phyloP scores from a whole-genome alignment of 768 basidiomycete species.

The Rhizopogon vulgaris region DNA sequence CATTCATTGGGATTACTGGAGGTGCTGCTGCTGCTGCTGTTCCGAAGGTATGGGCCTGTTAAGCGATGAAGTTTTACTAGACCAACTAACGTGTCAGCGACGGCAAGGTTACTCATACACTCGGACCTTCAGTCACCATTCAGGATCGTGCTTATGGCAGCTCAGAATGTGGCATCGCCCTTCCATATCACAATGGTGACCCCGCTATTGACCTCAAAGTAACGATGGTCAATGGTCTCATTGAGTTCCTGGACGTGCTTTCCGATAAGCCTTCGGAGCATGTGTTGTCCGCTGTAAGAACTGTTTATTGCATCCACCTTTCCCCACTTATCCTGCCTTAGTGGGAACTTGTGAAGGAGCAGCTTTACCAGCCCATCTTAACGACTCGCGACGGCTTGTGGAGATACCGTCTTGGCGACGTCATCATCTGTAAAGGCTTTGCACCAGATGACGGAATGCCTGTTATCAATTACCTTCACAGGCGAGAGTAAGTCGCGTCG shows the following conservation, averaged over 20 bases:
- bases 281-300: not conserved
- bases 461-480: slow-evolving; percentile 2
- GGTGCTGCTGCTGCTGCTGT: slow-evolving; percentile 1
- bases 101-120: not conserved
- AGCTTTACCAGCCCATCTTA: slow-evolving; percentile 3
- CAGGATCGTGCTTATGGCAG: not conserved
- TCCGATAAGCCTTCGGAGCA: not conserved
- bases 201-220: not conserved
- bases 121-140: slow-evolving; percentile 3
- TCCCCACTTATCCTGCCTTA: not conserved
- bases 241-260: slow-evolving; percentile 4
- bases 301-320: not conserved
- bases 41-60: not conserved
- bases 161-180: slow-evolving; percentile 1
- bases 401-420: slow-evolving; percentile 6
- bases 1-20: not conserved
- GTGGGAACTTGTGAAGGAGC: slow-evolving; percentile 1
- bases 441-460: slow-evolving; percentile 4
- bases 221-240: slow-evolving; percentile 1
- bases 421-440: slow-evolving; percentile 5
- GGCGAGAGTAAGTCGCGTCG: slow-evolving; percentile 4
- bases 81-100: not conserved
- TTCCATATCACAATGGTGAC: not conserved
- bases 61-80: slow-evolving; percentile 5
- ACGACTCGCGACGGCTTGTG: slow-evolving; percentile 9